Evolutionary conservation across 2,329 filamentous ascomycete genomes (phyloP).

Genomic region (Xylaria sp.): DNA sequence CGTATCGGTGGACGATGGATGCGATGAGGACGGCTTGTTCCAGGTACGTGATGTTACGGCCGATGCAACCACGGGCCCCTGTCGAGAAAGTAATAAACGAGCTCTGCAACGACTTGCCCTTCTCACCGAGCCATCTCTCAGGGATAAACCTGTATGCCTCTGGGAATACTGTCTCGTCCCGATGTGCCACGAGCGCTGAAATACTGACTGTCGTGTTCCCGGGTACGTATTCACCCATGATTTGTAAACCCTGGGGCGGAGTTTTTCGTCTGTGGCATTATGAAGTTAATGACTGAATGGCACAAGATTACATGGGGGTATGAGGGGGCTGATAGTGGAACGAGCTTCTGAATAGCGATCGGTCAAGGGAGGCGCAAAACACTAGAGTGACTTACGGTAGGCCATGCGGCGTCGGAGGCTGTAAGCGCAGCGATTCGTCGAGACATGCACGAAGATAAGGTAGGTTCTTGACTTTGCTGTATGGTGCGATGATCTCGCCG

Average conservation of each 20-base stretch:
- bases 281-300: background rate
- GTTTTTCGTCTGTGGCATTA: constrained; percentile 1
- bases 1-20: constrained; percentile 15
- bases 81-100: constrained; percentile 15
- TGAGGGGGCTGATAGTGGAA: background rate
- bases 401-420: constrained; percentile 18
- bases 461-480: constrained; percentile 18
- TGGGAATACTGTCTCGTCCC: constrained; percentile 11
- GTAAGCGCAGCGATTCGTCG: constrained; percentile 22
- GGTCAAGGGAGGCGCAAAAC: background rate
- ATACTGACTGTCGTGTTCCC: constrained; percentile 19
- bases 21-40: constrained; percentile 18
- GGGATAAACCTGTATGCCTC: background rate
- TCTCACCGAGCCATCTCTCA: constrained; percentile 15
- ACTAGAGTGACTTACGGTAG: constrained; percentile 10
- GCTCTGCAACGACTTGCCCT: constrained; percentile 18
- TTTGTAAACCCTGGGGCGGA: constrained; percentile 7
- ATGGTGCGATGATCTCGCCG: constrained; percentile 11
- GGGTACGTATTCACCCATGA: constrained; percentile 22
- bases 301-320: too few relatives aligned
- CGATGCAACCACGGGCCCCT: constrained; percentile 13
- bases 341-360: background rate
- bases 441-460: constrained; percentile 18
- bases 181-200: constrained; percentile 19
- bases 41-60: constrained; percentile 21